These are phyloP conservation scores for Orbilia javanica DNA, from an alignment of 2,329 filamentous ascomycete species.

Conservation along the genomic window DNA sequence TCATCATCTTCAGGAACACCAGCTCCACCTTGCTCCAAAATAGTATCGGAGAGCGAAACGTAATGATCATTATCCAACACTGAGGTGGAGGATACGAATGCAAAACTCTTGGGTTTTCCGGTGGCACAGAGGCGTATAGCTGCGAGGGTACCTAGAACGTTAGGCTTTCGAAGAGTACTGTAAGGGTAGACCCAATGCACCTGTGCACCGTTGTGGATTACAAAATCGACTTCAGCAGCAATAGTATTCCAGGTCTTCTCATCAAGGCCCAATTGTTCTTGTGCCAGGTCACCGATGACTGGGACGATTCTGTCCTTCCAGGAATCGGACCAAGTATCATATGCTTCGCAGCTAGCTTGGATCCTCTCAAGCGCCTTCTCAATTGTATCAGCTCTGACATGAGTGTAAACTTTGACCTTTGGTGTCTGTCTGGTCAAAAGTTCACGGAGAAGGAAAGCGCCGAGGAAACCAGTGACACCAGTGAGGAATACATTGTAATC, in stretches of 20 bases:
- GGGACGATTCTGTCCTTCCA: slow-evolving; percentile 76
- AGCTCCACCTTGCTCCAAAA: slow-evolving; percentile 72
- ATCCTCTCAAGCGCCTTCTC: slow-evolving; percentile 75
- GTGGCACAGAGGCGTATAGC: slow-evolving; percentile 79
- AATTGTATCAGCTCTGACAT: slow-evolving; percentile 78
- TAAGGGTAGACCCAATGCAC: slow-evolving; percentile 88
- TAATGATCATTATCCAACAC: slow-evolving; percentile 87
- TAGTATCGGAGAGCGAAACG: slow-evolving; percentile 77
- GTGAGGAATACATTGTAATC: slow-evolving; percentile 79
- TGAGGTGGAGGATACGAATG: slow-evolving; percentile 85
- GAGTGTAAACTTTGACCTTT: slow-evolving; percentile 76
- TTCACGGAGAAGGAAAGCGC: slow-evolving; percentile 82
- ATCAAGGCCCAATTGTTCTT: slow-evolving; percentile 80
- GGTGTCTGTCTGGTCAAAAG: slow-evolving; percentile 74
- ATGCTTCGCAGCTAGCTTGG: slow-evolving; percentile 76
- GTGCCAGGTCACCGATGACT: slow-evolving; percentile 79
- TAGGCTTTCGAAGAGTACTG: slow-evolving; percentile 76
- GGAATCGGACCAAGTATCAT: slow-evolving; percentile 80
- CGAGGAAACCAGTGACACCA: slow-evolving; percentile 90
- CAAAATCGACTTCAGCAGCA: slow-evolving; percentile 75
- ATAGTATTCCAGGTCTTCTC: slow-evolving; percentile 75
- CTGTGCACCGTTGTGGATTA: slow-evolving; percentile 85
- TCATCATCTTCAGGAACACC: slow-evolving; percentile 82
- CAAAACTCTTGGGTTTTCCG: slow-evolving; percentile 82
- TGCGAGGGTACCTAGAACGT: slow-evolving; percentile 85